Percentiles rank a stretch among this genome's conserved stretches.
Evolutionary conservation across 2,329 filamentous ascomycete species (phyloP).

Genomic region (Ambrosiella cleistominuta): DNA sequence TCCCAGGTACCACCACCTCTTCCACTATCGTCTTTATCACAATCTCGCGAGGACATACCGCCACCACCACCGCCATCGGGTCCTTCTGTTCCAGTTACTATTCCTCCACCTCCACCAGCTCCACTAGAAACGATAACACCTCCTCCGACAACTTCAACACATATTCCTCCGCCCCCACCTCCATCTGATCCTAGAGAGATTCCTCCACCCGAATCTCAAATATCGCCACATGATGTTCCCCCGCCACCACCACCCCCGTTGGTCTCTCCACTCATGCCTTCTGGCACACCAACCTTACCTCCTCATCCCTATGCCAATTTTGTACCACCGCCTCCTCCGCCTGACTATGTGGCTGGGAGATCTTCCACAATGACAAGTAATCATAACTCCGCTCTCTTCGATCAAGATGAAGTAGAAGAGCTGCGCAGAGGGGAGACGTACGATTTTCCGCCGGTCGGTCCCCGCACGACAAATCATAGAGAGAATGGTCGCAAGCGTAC

Average conservation of each 20-base stretch:
- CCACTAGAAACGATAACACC: background rate
- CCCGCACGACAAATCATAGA: background rate
- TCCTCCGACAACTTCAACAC: background rate
- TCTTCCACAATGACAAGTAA: background rate
- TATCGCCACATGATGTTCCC: background rate
- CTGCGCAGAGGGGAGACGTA: constrained; percentile 1
- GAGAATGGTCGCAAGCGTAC: background rate
- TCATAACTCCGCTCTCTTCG: background rate
- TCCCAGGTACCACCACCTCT: background rate
- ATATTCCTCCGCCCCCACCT: background rate
- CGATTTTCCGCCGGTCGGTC: constrained; percentile 1
- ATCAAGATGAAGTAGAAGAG: constrained; percentile 8
- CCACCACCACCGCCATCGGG: background rate
- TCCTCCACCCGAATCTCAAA: too few species aligned
- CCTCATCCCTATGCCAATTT: background rate
- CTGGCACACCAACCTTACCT: background rate
- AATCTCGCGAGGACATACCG: background rate
- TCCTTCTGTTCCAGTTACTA: background rate
- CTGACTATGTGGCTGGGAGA: background rate
- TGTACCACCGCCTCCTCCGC: background rate
- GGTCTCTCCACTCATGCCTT: background rate
- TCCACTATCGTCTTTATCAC: background rate
- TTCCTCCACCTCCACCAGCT: background rate
- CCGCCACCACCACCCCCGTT: constrained; percentile 1
- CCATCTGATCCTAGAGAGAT: background rate